Conservation (phyloP, 179 eudicot species). For the Beta lomatogona region DNA sequence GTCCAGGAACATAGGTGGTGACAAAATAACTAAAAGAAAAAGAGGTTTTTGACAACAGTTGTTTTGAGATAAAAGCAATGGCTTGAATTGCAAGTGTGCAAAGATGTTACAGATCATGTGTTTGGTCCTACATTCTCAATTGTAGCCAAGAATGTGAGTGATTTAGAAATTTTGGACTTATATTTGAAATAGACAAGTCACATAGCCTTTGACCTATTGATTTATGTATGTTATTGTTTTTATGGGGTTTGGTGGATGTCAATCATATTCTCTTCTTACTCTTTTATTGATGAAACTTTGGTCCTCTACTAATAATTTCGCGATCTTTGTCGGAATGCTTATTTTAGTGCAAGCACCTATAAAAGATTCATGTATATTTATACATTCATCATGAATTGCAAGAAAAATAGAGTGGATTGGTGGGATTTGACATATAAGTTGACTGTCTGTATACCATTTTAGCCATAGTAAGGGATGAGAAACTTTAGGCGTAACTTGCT, state of each 20-base stretch:
- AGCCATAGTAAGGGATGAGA: conserved; percentile 6
- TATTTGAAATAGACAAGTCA: conserved; percentile 16
- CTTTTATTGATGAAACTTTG: conserved; percentile 20
- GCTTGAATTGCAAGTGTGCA: conserved; percentile 26
- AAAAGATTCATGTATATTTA: background rate
- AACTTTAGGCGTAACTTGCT: conserved; percentile 7
- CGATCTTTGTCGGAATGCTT: conserved; percentile 32
- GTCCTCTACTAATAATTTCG: conserved; percentile 18
- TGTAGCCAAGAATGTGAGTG: conserved; percentile 29
- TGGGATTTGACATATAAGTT: conserved; percentile 22
- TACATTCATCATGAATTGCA: background rate
- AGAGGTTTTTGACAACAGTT: conserved; percentile 24
- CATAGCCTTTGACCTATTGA: conserved; percentile 31
- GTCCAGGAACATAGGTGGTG: no score
- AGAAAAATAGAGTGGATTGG: background rate
- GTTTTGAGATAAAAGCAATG: conserved; percentile 32
- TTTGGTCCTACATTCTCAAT: conserved; percentile 32
- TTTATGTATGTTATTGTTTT: conserved; percentile 8
- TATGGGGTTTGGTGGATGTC: conserved; percentile 31
- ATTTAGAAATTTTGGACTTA: conserved; percentile 18
- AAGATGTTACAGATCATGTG: background rate
- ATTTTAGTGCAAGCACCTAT: conserved; percentile 18
- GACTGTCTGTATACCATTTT: background rate
- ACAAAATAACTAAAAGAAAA: background rate
- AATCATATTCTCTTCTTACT: conserved; percentile 20